phyloP scores from a whole-genome alignment of 305 asterid species.

The Fraxinus baroniana region DNA sequence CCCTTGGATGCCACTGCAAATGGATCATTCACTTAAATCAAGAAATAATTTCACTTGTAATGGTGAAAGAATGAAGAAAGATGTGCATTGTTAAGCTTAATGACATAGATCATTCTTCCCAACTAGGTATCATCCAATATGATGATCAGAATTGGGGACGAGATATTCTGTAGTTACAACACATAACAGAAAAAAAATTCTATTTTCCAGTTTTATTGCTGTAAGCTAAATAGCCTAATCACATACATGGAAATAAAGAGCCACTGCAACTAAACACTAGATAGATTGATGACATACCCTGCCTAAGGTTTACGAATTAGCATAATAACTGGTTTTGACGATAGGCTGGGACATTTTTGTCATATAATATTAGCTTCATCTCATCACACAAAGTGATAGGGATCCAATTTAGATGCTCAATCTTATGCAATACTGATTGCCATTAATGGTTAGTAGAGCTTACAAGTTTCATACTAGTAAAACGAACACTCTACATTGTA shows the following conservation, averaged over 20 bases:
- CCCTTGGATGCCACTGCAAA: constrained; percentile 89
- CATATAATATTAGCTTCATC: background rate
- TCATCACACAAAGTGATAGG: background rate
- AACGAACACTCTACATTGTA: background rate
- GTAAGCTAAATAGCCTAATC: background rate
- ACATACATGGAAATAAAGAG: background rate
- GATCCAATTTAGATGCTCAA: background rate
- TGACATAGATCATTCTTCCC: background rate
- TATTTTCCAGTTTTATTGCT: background rate
- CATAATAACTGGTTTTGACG: background rate
- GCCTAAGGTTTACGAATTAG: background rate
- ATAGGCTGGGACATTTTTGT: background rate
- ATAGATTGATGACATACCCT: background rate
- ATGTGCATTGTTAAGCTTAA: background rate
- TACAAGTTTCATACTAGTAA: background rate
- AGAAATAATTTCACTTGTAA: background rate
- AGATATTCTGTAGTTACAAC: background rate
- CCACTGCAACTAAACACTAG: background rate
- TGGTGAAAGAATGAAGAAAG: background rate
- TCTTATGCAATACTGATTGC: background rate
- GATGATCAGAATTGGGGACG: background rate
- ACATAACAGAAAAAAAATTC: background rate
- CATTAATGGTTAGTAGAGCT: background rate
- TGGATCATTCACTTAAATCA: constrained; percentile 6
- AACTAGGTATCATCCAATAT: background rate